Percentiles rank a stretch among this genome's conserved stretches.
Conservation (phyloP, 805 yeast species). For the Candida ovalis region DNA sequence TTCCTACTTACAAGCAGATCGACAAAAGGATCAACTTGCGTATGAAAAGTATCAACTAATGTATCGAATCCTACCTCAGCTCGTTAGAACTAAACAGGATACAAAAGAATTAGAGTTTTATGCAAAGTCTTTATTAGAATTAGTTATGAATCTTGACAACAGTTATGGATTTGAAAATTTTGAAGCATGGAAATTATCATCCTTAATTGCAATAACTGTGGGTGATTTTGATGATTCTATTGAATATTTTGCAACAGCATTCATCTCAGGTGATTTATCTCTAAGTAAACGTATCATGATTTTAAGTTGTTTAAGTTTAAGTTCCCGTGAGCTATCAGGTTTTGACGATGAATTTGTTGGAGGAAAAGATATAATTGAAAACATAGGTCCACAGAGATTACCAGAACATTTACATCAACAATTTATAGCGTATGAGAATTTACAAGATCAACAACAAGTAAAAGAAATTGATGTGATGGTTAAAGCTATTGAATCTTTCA, state of each 20-base stretch:
- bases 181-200: conserved; percentile 60
- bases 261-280: conserved; percentile 73
- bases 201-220: conserved; percentile 61
- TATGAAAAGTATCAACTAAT: conserved; percentile 49
- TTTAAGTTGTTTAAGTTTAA: conserved; percentile 62
- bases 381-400: conserved; percentile 32
- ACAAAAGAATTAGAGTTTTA: conserved; percentile 60
- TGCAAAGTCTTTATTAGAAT: conserved; percentile 48
- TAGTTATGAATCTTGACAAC: conserved; percentile 53
- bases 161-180: conserved; percentile 54
- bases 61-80: conserved; percentile 47
- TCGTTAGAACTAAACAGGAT: conserved; percentile 64
- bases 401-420: conserved; percentile 45
- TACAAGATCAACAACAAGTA: not conserved
- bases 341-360: conserved; percentile 46
- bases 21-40: conserved; percentile 40
- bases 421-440: conserved; percentile 30
- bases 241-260: conserved; percentile 39
- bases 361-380: conserved; percentile 32
- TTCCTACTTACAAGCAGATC: conserved; percentile 46
- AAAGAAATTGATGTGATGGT: conserved; percentile 7
- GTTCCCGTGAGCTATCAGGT: conserved; percentile 72
- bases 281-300: conserved; percentile 72
- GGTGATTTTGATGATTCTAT: conserved; percentile 42
- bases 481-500: conserved; percentile 16